Conservation (phyloP, 306 rosid genomes). For the Rosa persica region DNA sequence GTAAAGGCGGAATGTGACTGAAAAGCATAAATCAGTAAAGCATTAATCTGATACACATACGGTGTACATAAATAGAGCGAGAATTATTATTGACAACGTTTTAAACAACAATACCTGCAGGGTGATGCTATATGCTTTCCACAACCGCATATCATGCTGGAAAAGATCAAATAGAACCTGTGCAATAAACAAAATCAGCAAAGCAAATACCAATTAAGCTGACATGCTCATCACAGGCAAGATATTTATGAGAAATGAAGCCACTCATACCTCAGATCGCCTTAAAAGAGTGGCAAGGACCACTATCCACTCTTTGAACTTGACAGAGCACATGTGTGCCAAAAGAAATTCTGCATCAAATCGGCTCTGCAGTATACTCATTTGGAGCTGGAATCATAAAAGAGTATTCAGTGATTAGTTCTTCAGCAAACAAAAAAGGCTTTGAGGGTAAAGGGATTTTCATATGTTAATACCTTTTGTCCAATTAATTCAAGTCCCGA, state of each 20-base stretch:
- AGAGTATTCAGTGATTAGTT: conserved; percentile 13
- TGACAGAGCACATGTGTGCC: conserved; percentile 95
- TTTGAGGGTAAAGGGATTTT: conserved; percentile 9
- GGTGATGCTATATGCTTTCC: conserved; percentile 80
- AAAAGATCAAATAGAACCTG: conserved; percentile 92
- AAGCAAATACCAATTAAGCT: neutral
- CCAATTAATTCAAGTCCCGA: conserved; percentile 89
- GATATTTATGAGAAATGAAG: conserved; percentile 20
- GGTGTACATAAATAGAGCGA: conserved; percentile 12
- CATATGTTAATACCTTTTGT: conserved; percentile 59
- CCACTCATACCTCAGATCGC: conserved; percentile 70
- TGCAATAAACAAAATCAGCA: conserved; percentile 10
- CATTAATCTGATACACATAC: neutral
- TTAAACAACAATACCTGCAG: conserved; percentile 57
- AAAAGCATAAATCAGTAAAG: conserved; percentile 24
- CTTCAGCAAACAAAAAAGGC: neutral
- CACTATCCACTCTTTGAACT: conserved; percentile 98
- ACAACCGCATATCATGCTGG: conserved; percentile 68
- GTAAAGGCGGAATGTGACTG: conserved; percentile 60
- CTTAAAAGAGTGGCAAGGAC: conserved; percentile 92
- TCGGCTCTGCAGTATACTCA: conserved; percentile 84
- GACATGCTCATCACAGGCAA: conserved; percentile 22
- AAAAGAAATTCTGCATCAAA: conserved; percentile 95
- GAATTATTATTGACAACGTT: neutral
- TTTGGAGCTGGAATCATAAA: conserved; percentile 71